A percentile compares a stretch with the other conserved stretches of the same genome.
phyloP scores from a whole-genome alignment of 2,329 filamentous ascomycete species.

The Paraconiothyrium sp. region DNA sequence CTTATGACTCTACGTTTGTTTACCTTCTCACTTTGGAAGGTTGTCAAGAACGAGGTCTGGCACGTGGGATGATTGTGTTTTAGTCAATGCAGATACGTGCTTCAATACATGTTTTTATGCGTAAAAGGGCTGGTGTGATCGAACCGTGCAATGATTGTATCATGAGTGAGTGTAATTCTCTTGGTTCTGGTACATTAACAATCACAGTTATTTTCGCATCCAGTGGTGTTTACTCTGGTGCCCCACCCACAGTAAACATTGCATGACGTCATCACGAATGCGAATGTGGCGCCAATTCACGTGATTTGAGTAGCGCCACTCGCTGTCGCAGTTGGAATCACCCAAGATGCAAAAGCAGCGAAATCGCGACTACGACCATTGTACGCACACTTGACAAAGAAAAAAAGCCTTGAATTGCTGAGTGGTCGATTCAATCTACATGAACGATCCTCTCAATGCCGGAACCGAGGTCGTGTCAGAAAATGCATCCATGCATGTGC shows the following conservation, averaged over 20 bases:
- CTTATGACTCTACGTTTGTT: not conserved
- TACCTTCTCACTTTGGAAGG: not conserved
- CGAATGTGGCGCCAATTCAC: slow-evolving; percentile 35
- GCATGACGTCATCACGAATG: slow-evolving; percentile 30
- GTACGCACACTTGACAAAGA: slow-evolving; percentile 5
- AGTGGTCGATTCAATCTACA: slow-evolving; percentile 47
- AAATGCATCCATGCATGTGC: not conserved
- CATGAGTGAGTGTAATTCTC: too few relatives aligned
- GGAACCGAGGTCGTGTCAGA: slow-evolving; percentile 31
- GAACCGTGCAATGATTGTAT: not conserved
- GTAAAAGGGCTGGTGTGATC: too few relatives aligned
- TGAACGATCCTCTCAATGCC: slow-evolving; percentile 34
- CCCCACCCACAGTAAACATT: slow-evolving; percentile 4
- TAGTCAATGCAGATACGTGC: slow-evolving; percentile 4
- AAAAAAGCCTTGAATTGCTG: slow-evolving; percentile 34
- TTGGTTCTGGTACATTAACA: not conserved
- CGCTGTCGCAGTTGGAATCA: too few relatives aligned
- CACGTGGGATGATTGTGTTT: slow-evolving; percentile 2
- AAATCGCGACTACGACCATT: too few relatives aligned
- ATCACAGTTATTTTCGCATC: not conserved
- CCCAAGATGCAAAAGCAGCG: not conserved
- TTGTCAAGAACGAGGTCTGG: not conserved
- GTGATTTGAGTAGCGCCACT: slow-evolving; percentile 27
- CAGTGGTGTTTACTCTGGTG: not conserved
- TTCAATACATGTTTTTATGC: not conserved